phyloP scores from a whole-genome alignment of 371 early-diverging fungal species.

The Mortierella sp. region DNA sequence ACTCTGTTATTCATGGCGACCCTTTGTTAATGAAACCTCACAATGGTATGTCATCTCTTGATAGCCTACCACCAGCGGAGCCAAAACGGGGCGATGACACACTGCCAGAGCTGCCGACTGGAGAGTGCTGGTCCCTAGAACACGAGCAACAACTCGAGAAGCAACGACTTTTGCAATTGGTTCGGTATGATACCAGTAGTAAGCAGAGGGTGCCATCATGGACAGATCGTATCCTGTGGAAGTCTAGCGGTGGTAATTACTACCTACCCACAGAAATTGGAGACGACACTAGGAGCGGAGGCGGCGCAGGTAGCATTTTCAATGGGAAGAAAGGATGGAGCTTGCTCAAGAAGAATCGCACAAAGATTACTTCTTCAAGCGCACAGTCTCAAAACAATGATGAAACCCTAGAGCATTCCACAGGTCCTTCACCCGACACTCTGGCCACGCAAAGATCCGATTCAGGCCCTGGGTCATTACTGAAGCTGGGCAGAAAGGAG shows the following conservation, averaged over 20 bases:
- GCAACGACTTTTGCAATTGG: slow-evolving; percentile 20
- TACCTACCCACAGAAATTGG: slow-evolving; percentile 42
- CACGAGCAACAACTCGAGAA: slow-evolving; percentile 10
- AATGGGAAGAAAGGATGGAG: slow-evolving; percentile 26
- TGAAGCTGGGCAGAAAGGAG: slow-evolving; percentile 19
- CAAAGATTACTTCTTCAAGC: neutral
- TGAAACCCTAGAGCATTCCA: neutral
- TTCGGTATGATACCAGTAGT: slow-evolving; percentile 78
- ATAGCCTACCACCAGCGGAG: neutral
- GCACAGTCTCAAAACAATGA: neutral
- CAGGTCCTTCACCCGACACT: neutral
- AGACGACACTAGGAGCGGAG: slow-evolving; percentile 34
- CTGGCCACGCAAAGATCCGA: neutral
- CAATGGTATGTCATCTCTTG: neutral
- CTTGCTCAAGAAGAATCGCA: slow-evolving; percentile 23
- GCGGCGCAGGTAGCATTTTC: neutral
- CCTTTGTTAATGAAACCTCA: neutral
- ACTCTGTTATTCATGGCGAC: neutral
- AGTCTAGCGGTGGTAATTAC: slow-evolving; percentile 54
- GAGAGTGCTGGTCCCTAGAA: neutral
- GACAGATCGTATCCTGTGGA: slow-evolving; percentile 91
- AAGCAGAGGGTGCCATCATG: slow-evolving; percentile 92
- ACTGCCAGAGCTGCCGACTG: neutral
- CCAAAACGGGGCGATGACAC: neutral
- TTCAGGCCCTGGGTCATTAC: slow-evolving; percentile 8